These are phyloP conservation scores for Trichoderma cornu-damae DNA, from an alignment of 2,329 filamentous ascomycete genomes.

Conservation along the genomic window DNA sequence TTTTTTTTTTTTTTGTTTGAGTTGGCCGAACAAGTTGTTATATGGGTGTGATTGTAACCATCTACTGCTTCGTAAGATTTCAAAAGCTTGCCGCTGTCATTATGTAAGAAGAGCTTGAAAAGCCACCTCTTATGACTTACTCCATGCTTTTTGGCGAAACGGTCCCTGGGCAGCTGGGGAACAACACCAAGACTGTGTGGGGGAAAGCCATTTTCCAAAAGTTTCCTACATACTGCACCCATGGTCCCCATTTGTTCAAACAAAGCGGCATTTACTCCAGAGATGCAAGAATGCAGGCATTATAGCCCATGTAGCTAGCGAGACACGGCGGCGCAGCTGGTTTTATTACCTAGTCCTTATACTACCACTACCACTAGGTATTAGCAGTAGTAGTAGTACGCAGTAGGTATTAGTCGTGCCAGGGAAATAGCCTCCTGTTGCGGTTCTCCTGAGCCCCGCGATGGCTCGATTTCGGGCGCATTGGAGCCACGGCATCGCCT, in stretches of 20 bases:
- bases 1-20: too few species aligned
- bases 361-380: too few species aligned
- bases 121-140: too few species aligned
- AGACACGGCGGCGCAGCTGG: too few species aligned
- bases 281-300: neutral
- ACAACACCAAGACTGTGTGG: neutral
- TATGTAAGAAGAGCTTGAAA: neutral
- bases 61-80: neutral
- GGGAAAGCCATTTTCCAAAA: neutral
- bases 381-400: too few species aligned
- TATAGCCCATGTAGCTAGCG: neutral
- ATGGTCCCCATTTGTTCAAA: neutral
- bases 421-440: neutral
- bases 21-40: constrained; percentile 3
- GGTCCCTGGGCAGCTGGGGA: neutral
- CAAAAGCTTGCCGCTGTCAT: neutral
- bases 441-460: constrained; percentile 7
- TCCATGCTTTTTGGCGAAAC: constrained; percentile 1
- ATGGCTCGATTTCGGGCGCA: constrained; percentile 13
- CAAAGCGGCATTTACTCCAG: neutral
- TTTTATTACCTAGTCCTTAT: too few species aligned
- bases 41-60: neutral
- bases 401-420: too few species aligned
- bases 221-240: neutral
- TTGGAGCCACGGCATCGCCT: neutral